Evolutionary conservation across 108 stramenopile species (phyloP), one percentile per base, ranked within the genome.

Genomic region (Skeletonema menzelii): DNA sequence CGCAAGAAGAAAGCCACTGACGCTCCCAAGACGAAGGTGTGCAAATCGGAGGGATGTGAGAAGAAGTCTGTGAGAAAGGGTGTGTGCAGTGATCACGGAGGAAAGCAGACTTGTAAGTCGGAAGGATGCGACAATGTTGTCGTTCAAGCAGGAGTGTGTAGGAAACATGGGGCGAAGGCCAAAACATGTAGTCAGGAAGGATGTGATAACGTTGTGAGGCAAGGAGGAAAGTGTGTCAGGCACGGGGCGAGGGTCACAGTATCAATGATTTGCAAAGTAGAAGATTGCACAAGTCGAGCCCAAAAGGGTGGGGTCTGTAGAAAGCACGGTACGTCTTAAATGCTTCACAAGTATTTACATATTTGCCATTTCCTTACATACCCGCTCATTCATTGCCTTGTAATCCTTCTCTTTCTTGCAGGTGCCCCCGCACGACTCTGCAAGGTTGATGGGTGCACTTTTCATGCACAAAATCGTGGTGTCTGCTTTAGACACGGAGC

Each of bases 221-320:
- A 60, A 27, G 72, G 60, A 30, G 72, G 63, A 27, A 35, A 26
- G 63, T 72, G 72, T 24, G 56, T 63, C 15, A 72, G 55, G 63
- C 72, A 72, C 27, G 72, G 72, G 20, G 72, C 72, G 7, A 35
- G 59, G n/a, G 47, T 62, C 13, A 60, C 49, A 1, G 49, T 22
- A 26, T 31, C 34, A 60, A 60, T 60, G 59, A 31, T 60, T 35
- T 60, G 59, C 59, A 60, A 27, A 30, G 59, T 11, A 32, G 17
- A 31, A 31, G 59, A 60, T 26, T 60, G 59, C 28, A 60, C 26
- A 19, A 34, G 34, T 35, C 34, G 34, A 19, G 59, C 59, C 14
- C 34, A 60, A 35, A 60, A 35, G 59, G 59, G 59, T 19, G 59
- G 59, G 8, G 59, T 60, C 20, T 60, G 59, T 11, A 60, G 59